A percentile compares a stretch with the other conserved stretches of the same genome.
Evolutionary conservation across 208 protist species (phyloP).

Genomic region (Histomonas meleagridis): DNA sequence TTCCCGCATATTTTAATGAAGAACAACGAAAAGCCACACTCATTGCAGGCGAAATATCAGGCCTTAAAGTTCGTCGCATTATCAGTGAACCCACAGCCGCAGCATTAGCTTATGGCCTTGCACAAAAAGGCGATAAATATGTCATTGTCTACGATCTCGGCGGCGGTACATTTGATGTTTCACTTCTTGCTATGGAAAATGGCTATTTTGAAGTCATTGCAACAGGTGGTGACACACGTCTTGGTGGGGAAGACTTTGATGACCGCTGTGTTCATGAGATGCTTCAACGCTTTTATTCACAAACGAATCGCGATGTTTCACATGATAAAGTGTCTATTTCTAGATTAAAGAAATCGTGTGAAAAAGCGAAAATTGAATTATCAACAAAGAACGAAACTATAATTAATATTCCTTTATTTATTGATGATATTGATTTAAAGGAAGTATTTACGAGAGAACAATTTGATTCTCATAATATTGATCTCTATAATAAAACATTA

Average conservation of each 20-base stretch:
- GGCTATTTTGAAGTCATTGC: conserved; percentile 83
- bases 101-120: conserved; percentile 57
- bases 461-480: conserved; percentile 82
- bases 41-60: conserved; percentile 61
- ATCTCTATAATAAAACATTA: conserved; percentile 82
- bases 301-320: background rate
- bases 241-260: conserved; percentile 83
- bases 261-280: background rate
- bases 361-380: conserved; percentile 77
- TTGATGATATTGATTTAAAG: conserved; percentile 70
- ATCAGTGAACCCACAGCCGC: conserved; percentile 60
- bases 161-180: conserved; percentile 89
- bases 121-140: conserved; percentile 49
- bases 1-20: conserved; percentile 67
- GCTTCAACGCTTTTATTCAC: background rate
- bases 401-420: conserved; percentile 76
- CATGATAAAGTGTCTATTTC: conserved; percentile 54
- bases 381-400: conserved; percentile 51
- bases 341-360: conserved; percentile 66
- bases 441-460: conserved; percentile 64
- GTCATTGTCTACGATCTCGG: conserved; percentile 73
- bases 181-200: conserved; percentile 69
- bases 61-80: conserved; percentile 54
- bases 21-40: conserved; percentile 65
- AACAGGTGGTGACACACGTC: conserved; percentile 74